Percentiles rank a stretch among this genome's conserved stretches.
Evolutionary conservation across 164 flowering plant genomes (phyloP).

Genomic region (Amborella trichopoda): DNA sequence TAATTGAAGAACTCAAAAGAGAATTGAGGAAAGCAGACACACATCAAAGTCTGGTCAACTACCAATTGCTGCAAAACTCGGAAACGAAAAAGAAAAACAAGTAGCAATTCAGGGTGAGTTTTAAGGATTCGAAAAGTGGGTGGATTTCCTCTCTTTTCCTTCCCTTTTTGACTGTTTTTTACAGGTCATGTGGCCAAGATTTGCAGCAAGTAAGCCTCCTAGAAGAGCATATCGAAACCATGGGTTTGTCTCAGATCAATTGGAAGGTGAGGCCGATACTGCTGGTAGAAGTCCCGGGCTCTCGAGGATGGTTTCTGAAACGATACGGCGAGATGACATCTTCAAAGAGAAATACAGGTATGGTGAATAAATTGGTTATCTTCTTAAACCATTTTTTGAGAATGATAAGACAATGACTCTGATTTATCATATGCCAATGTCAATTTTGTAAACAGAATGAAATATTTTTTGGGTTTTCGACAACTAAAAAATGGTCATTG

Average conservation of each 20-base stretch:
- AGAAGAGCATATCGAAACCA: constrained; percentile 8
- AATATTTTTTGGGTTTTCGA: no score
- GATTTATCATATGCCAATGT: no score
- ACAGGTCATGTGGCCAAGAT: constrained; percentile 13
- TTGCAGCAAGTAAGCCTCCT: constrained; percentile 8
- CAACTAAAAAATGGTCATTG: background rate
- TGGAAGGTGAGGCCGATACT: background rate
- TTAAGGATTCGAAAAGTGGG: no score
- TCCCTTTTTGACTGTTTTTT: background rate
- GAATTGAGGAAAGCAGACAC: no score
- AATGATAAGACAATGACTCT: no score
- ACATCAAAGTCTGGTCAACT: no score
- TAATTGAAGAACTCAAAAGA: no score
- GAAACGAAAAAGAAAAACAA: no score
- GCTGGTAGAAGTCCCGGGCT: constrained; percentile 6
- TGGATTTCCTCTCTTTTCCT: no score
- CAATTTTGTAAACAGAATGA: no score
- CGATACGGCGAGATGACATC: background rate
- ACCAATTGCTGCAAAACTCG: no score
- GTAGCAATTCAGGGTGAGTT: no score
- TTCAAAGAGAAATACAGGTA: constrained; percentile 6
- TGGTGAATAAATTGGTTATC: background rate
- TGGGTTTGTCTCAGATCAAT: constrained; percentile 7
- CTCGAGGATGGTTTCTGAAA: background rate
- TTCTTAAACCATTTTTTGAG: background rate